phyloP scores from a whole-genome alignment of 164 flowering plant species.

The Sedum album region DNA sequence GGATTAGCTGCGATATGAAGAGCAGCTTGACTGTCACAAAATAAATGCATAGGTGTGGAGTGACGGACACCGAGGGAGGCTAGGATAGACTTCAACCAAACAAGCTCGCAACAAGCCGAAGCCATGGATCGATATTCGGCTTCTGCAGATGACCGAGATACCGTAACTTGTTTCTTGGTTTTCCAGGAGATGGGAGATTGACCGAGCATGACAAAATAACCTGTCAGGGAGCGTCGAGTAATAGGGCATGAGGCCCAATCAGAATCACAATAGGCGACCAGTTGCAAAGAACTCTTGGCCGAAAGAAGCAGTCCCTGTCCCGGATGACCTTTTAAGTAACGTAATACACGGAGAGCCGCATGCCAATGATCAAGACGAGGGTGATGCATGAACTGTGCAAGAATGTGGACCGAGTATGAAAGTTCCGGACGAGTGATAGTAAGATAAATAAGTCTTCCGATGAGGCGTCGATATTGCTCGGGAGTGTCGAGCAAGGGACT shows the following conservation, averaged over 20 bases:
- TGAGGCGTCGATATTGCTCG: background rate
- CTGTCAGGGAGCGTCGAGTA: background rate
- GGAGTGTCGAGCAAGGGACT: background rate
- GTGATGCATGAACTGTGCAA: background rate
- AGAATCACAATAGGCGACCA: too few relatives aligned
- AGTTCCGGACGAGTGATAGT: background rate
- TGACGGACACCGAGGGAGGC: too few relatives aligned
- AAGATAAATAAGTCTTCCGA: background rate
- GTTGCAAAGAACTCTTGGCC: background rate
- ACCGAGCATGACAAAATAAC: background rate
- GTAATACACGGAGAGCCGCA: too few relatives aligned
- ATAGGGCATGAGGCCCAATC: slow-evolving; percentile 2
- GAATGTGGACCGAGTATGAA: background rate
- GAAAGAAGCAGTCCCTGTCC: too few relatives aligned
- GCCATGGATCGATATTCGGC: background rate
- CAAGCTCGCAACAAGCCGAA: too few relatives aligned
- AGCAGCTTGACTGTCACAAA: too few relatives aligned
- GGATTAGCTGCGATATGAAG: too few relatives aligned
- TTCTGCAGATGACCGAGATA: background rate
- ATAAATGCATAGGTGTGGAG: too few relatives aligned
- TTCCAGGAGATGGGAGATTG: background rate
- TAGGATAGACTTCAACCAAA: too few relatives aligned
- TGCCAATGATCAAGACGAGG: too few relatives aligned
- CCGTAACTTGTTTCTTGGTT: background rate
- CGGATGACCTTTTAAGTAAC: too few relatives aligned